These are phyloP conservation scores for Trichosporon sp. DNA, from an alignment of 1,284 basidiomycete genomes.

Conservation along the genomic window DNA sequence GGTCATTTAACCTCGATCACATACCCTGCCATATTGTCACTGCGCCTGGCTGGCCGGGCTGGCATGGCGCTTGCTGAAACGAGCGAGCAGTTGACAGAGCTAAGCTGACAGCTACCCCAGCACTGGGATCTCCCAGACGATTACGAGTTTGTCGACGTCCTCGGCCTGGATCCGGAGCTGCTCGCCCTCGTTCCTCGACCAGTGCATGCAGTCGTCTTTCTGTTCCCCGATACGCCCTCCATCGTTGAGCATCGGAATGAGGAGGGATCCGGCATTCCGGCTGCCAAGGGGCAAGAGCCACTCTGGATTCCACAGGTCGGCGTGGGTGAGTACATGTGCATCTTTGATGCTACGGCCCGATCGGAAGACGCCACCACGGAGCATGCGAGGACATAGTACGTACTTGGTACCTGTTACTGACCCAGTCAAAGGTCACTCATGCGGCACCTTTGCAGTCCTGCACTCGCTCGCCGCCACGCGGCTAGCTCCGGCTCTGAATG, in stretches of 20 bases:
- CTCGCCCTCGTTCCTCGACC: constrained; percentile 50
- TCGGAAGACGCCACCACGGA: no score
- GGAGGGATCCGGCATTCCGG: constrained; percentile 2
- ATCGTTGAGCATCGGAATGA: constrained; percentile 16
- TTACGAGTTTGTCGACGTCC: constrained; percentile 52
- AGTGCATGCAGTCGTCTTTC: constrained; percentile 50
- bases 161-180: constrained; percentile 51
- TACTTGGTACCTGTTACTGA: no score
- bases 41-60: no score
- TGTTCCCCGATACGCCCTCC: constrained; percentile 43
- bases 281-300: constrained; percentile 3
- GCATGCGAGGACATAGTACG: no score
- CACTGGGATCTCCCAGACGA: constrained; percentile 36
- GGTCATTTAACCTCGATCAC: neutral
- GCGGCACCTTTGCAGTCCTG: constrained; percentile 26
- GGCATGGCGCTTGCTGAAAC: neutral
- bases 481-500: constrained; percentile 13
- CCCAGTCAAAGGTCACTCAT: constrained; percentile 20
- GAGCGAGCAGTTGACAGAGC: neutral
- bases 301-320: constrained; percentile 26
- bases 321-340: constrained; percentile 8
- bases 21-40: neutral
- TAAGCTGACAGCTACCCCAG: constrained; percentile 10
- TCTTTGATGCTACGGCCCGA: neutral
- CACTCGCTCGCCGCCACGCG: constrained; percentile 20